Conservation (phyloP, 2,329 filamentous ascomycete genomes). For the Sclerotinia trifoliorum region DNA sequence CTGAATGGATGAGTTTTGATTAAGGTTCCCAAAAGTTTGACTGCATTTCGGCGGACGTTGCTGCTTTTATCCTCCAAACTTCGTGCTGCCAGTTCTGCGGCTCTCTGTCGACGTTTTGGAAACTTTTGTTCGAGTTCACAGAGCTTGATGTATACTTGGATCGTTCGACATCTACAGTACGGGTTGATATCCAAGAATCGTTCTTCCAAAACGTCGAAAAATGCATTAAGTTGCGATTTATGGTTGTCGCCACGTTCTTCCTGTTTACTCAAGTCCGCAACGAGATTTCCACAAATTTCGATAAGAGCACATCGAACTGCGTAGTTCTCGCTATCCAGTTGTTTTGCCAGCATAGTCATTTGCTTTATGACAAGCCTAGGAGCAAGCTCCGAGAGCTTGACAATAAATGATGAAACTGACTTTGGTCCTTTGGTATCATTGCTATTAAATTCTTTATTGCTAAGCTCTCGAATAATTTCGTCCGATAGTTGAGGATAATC, state of each 20-base stretch:
- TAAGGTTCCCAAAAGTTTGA: conserved; percentile 83
- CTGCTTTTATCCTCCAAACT: conserved; percentile 98
- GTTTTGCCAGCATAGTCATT: conserved; percentile 91
- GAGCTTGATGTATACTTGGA: conserved; percentile 89
- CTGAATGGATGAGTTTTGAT: conserved; percentile 95
- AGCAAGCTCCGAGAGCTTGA: conserved; percentile 87
- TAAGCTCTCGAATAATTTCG: conserved; percentile 89
- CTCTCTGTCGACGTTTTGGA: conserved; percentile 84
- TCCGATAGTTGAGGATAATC: conserved; percentile 94
- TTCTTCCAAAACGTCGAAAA: conserved; percentile 95
- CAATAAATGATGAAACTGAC: conserved; percentile 90
- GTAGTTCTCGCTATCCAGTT: conserved; percentile 96
- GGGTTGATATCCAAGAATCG: conserved; percentile 95
- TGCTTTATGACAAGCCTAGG: conserved; percentile 94
- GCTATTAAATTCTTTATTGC: conserved; percentile 96
- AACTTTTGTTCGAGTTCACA: conserved; percentile 97
- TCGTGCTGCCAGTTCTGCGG: conserved; percentile 79
- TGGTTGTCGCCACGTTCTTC: conserved; percentile 90
- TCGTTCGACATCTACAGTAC: conserved; percentile 85
- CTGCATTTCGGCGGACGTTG: conserved; percentile 91
- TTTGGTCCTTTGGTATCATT: conserved; percentile 96
- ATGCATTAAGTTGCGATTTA: conserved; percentile 92
- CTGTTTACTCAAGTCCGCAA: conserved; percentile 84
- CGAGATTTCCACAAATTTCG: conserved; percentile 95
- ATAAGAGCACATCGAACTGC: conserved; percentile 91